These are phyloP conservation scores for Serpula lacrymans DNA, from an alignment of 768 basidiomycete species.

Conservation along the genomic window DNA sequence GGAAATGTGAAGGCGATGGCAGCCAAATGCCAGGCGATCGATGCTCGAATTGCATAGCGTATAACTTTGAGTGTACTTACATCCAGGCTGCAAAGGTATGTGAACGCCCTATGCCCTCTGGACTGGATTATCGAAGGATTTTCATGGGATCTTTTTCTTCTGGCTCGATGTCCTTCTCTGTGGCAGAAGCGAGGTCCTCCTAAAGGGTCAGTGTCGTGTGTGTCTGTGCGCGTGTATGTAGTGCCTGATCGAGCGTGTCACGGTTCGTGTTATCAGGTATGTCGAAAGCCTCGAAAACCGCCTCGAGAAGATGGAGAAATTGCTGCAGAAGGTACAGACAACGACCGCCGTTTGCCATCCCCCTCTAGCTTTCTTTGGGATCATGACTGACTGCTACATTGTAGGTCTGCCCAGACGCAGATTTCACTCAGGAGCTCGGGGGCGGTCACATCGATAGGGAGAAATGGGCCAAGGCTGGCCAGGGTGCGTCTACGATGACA, in stretches of 20 bases:
- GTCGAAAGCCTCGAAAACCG: constrained; percentile 32
- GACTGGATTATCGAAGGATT: neutral
- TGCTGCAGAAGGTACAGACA: constrained; percentile 30
- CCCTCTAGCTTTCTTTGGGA: neutral
- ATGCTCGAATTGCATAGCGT: constrained; percentile 63
- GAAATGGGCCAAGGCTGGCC: neutral
- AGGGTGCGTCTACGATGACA: neutral
- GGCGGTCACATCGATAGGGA: constrained; percentile 26
- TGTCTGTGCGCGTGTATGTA: constrained; percentile 25
- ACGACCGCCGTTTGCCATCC: constrained; percentile 7
- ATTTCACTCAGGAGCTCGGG: constrained; percentile 57
- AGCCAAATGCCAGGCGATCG: constrained; percentile 52
- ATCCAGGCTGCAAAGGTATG: constrained; percentile 65
- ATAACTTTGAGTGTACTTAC: constrained; percentile 61
- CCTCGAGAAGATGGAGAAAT: constrained; percentile 41
- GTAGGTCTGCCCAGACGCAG: constrained; percentile 64
- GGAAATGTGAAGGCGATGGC: no score
- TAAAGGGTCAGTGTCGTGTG: constrained; percentile 44
- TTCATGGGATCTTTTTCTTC: neutral
- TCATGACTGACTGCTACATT: no score
- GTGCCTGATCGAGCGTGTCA: constrained; percentile 7
- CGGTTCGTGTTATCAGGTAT: neutral
- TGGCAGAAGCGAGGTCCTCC: constrained; percentile 57
- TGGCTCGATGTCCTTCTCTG: neutral
- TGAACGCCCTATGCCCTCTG: constrained; percentile 1